Evolutionary conservation across 164 flowering plant genomes (phyloP).

Genomic region (Annona squamosa): DNA sequence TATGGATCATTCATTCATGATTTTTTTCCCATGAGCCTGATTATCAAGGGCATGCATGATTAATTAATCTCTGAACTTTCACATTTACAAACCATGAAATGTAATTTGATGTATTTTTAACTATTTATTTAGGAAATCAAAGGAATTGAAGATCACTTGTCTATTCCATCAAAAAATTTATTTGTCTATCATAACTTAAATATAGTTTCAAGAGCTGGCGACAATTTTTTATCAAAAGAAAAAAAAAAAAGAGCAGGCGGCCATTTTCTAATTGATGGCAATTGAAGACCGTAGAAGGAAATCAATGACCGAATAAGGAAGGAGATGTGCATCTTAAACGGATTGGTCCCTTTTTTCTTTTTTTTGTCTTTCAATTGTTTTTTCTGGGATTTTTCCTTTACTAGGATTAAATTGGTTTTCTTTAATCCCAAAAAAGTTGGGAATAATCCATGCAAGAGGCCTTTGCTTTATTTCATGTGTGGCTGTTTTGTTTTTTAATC

Average conservation of each 20-base stretch:
- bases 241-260: neutral
- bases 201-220: neutral
- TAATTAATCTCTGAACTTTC: neutral
- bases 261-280: neutral
- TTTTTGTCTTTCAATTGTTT: neutral
- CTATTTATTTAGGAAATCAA: too few relatives aligned
- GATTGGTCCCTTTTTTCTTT: neutral
- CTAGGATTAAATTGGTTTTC: conserved; percentile 1
- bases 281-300: conserved; percentile 1
- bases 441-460: conserved; percentile 16
- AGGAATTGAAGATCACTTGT: too few relatives aligned
- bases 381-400: neutral
- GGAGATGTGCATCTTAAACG: conserved; percentile 11
- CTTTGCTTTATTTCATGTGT: conserved; percentile 11
- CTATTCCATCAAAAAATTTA: too few relatives aligned
- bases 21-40: neutral
- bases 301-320: conserved; percentile 13
- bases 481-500: conserved; percentile 12
- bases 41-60: neutral
- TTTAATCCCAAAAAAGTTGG: conserved; percentile 21
- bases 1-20: neutral
- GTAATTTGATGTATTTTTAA: neutral
- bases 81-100: neutral
- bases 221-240: neutral
- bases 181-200: too few relatives aligned